Evolutionary conservation across 495 filamentous ascomycete species (phyloP).

Genomic region (Tuber aestivum): DNA sequence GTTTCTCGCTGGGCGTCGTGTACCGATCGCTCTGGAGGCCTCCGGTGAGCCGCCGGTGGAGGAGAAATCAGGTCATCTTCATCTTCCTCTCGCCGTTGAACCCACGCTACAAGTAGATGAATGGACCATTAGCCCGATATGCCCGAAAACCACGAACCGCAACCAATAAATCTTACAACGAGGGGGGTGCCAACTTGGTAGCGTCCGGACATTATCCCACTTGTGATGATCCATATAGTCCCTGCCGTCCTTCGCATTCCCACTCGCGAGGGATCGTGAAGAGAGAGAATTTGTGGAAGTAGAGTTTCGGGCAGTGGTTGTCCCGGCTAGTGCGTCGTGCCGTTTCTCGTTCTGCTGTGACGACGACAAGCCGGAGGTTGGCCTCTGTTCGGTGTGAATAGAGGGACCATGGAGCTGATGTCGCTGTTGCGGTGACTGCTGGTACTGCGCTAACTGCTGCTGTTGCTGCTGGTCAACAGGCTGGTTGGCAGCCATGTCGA

Average conservation of each 20-base stretch:
- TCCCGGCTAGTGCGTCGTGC: constrained; percentile 32
- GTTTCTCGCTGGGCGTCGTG: constrained; percentile 42
- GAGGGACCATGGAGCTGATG: constrained; percentile 22
- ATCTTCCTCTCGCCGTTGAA: constrained; percentile 39
- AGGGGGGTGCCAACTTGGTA: constrained; percentile 41
- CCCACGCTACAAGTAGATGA: constrained; percentile 32
- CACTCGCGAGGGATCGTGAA: constrained; percentile 31
- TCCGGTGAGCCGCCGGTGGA: constrained; percentile 38
- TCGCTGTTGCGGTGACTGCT: constrained; percentile 25
- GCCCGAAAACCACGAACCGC: constrained; percentile 18
- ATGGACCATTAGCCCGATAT: constrained; percentile 11
- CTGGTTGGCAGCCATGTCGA: constrained; percentile 35
- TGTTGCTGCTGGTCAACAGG: constrained; percentile 22
- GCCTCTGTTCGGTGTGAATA: constrained; percentile 22
- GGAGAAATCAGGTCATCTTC: constrained; percentile 37
- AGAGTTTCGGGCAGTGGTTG: constrained; percentile 34
- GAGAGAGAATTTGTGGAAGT: constrained; percentile 41
- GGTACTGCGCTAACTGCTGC: constrained; percentile 2
- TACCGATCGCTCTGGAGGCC: constrained; percentile 39
- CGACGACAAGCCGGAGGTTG: constrained; percentile 28
- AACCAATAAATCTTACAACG: constrained; percentile 38
- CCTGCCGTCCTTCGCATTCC: constrained; percentile 29
- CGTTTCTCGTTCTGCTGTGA: constrained; percentile 23
- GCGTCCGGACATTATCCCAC: constrained; percentile 41
- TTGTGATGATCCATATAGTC: constrained; percentile 26